Conservation (phyloP, 2,329 filamentous ascomycete species). For the Fusarium tricinctum region DNA sequence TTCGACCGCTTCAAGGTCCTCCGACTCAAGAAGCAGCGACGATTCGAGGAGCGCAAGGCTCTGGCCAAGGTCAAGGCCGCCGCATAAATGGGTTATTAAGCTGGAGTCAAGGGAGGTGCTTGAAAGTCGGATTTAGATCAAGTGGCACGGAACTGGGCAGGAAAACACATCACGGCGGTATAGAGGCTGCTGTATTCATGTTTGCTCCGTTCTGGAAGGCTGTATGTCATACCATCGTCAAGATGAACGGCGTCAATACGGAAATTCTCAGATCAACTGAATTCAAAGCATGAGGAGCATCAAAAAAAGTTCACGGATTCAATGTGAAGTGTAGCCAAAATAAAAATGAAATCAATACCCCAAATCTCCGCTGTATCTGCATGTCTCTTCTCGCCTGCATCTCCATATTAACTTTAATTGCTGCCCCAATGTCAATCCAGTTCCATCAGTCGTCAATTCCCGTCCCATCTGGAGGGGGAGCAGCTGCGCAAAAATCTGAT, state of each 20-base stretch:
- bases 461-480: constrained; percentile 17
- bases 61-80: constrained; percentile 91
- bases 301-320: constrained; percentile 50
- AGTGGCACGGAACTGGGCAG: constrained; percentile 55
- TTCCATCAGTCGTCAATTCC: constrained; percentile 30
- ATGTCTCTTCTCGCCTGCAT: not conserved
- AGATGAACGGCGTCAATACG: constrained; percentile 77
- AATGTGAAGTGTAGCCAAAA: constrained; percentile 53
- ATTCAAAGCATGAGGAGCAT: constrained; percentile 56
- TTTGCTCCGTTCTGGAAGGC: constrained; percentile 71
- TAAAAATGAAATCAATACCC: constrained; percentile 51
- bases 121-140: constrained; percentile 56
- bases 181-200: constrained; percentile 71
- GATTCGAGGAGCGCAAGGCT: constrained; percentile 97
- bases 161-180: constrained; percentile 56
- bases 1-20: constrained; percentile 99
- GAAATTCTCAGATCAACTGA: constrained; percentile 66
- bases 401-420: constrained; percentile 21
- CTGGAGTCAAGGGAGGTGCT: constrained; percentile 53
- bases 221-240: constrained; percentile 74
- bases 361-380: constrained; percentile 22
- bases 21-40: constrained; percentile 99
- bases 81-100: constrained; percentile 70
- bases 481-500: constrained; percentile 48
- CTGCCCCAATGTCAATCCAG: constrained; percentile 9